A percentile compares a stretch with the other conserved stretches of the same genome.
These are phyloP conservation scores for Fusarium poae DNA, from an alignment of 2,329 filamentous ascomycete genomes.

Conservation along the genomic window DNA sequence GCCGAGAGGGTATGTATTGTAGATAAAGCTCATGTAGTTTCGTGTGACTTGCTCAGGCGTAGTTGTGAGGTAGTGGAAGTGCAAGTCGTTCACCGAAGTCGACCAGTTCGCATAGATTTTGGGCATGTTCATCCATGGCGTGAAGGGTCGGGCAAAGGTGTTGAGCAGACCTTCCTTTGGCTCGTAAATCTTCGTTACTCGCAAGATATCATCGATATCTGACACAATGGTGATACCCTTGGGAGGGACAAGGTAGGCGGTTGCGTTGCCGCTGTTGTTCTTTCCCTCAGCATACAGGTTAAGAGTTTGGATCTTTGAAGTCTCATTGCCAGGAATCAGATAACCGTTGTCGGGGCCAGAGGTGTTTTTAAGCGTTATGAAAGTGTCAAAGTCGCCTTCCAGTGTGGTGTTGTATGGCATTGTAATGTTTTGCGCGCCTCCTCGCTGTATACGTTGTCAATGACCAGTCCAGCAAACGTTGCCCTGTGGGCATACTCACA, in stretches of 20 bases:
- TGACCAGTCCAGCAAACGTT: background rate
- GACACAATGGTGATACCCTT: constrained; percentile 78
- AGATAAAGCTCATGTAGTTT: constrained; percentile 86
- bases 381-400: constrained; percentile 80
- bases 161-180: constrained; percentile 81
- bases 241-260: constrained; percentile 80
- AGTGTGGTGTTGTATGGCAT: constrained; percentile 75
- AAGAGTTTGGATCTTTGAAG: constrained; percentile 73
- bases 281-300: constrained; percentile 76
- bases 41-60: constrained; percentile 82
- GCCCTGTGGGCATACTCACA: constrained; percentile 43
- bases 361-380: constrained; percentile 71
- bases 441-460: constrained; percentile 52
- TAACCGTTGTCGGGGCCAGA: constrained; percentile 63
- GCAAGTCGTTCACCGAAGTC: constrained; percentile 72
- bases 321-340: constrained; percentile 73
- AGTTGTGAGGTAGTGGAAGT: constrained; percentile 87
- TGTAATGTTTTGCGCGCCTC: constrained; percentile 72
- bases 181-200: constrained; percentile 84
- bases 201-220: constrained; percentile 84
- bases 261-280: constrained; percentile 75
- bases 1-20: constrained; percentile 80
- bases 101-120: constrained; percentile 83
- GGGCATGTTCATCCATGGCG: constrained; percentile 83
- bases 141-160: constrained; percentile 78